phyloP scores from a whole-genome alignment of 2,329 filamentous ascomycete species.

The Pseudocercospora fuligena region DNA sequence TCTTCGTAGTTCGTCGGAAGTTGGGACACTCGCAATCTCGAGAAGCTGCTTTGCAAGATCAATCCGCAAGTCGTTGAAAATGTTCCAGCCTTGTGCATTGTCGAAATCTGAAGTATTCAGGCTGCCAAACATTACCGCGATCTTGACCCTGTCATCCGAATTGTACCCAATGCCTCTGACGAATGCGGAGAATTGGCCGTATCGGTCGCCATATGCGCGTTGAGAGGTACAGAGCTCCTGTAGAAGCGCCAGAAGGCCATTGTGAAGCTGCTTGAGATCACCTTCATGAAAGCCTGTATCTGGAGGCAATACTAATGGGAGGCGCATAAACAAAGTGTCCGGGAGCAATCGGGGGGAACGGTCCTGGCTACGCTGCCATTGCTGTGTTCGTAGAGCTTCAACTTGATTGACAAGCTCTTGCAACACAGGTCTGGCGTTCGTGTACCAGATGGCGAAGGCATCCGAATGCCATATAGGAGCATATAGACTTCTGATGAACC shows the following conservation, averaged over 20 bases:
- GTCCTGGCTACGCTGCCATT: constrained; percentile 22
- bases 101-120: not conserved
- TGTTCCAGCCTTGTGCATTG: not conserved
- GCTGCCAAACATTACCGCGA: not conserved
- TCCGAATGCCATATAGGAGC: constrained; percentile 6
- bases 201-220: not conserved
- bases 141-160: not conserved
- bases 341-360: constrained; percentile 27
- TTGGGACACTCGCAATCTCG: not conserved
- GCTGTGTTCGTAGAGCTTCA: constrained; percentile 21
- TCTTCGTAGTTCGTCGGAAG: not conserved
- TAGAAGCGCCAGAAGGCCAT: not conserved
- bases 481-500: not conserved
- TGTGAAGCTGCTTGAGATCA: not conserved
- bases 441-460: constrained; percentile 10
- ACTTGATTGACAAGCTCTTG: constrained; percentile 21
- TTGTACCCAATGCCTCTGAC: not conserved
- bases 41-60: constrained; percentile 18
- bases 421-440: constrained; percentile 24
- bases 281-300: not conserved
- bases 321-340: constrained; percentile 31
- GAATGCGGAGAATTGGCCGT: not conserved
- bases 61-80: constrained; percentile 2
- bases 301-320: constrained; percentile 37
- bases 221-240: not conserved